These are phyloP conservation scores for Nyctanthes arbortristis DNA, from an alignment of 257 asterid genomes.

Conservation along the genomic window DNA sequence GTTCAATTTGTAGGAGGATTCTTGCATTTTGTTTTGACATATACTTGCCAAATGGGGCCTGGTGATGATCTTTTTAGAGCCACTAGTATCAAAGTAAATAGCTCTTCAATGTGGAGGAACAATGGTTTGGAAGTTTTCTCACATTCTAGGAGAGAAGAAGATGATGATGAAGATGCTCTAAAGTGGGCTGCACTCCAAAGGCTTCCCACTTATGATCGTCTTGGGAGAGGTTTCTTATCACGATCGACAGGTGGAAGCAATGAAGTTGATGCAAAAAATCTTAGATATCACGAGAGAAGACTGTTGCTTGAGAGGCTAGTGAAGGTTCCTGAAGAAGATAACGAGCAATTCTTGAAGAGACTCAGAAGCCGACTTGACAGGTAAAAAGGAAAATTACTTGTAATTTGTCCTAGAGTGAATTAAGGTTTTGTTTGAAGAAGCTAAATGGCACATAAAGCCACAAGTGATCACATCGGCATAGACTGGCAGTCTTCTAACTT, in stretches of 20 bases:
- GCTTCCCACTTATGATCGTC: slow-evolving; percentile 47
- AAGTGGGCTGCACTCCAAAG: slow-evolving; percentile 56
- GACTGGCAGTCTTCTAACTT: not conserved
- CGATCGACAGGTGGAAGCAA: slow-evolving; percentile 27
- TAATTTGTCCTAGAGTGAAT: not conserved
- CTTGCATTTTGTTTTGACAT: not conserved
- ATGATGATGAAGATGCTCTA: slow-evolving; percentile 52
- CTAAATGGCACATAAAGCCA: not conserved
- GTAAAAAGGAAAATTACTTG: slow-evolving; percentile 10
- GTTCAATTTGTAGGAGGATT: not conserved
- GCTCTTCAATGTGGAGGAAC: slow-evolving; percentile 26
- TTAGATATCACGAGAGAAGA: slow-evolving; percentile 30
- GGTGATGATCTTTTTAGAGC: not conserved
- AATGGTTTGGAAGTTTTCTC: slow-evolving; percentile 27
- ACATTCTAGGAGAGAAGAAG: slow-evolving; percentile 32
- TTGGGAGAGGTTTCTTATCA: slow-evolving; percentile 43
- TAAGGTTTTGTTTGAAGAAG: not conserved
- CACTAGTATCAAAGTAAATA: slow-evolving; percentile 27
- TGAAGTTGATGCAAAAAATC: slow-evolving; percentile 27
- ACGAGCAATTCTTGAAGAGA: slow-evolving; percentile 33
- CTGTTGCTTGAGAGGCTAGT: slow-evolving; percentile 35
- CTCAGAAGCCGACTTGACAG: slow-evolving; percentile 38
- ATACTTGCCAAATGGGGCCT: not conserved
- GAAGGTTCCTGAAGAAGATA: slow-evolving; percentile 31
- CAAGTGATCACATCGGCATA: no score